These are phyloP conservation scores for Suillus subaureus DNA, from an alignment of 768 basidiomycete genomes.

Conservation along the genomic window DNA sequence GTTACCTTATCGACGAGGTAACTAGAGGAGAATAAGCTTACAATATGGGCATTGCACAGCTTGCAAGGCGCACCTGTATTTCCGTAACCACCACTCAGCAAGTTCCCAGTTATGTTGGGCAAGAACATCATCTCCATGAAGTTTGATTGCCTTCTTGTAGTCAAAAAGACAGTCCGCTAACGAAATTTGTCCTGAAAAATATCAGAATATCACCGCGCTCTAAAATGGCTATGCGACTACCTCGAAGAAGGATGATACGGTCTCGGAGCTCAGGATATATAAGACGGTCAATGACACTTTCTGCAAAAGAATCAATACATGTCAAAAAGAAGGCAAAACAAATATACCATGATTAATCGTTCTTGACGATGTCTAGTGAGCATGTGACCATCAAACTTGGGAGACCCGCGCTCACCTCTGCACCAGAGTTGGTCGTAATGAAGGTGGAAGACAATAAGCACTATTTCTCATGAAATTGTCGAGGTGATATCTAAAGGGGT, in stretches of 20 bases:
- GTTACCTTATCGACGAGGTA: constrained; percentile 79
- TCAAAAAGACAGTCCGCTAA: constrained; percentile 80
- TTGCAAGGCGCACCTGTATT: constrained; percentile 61
- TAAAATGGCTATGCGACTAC: constrained; percentile 41
- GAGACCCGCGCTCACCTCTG: constrained; percentile 57
- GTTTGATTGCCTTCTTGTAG: constrained; percentile 64
- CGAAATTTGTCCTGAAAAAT: constrained; percentile 66
- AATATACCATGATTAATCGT: constrained; percentile 81
- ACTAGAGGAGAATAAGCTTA: constrained; percentile 39
- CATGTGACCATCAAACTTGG: neutral
- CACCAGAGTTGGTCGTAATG: constrained; percentile 83
- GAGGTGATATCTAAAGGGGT: constrained; percentile 72
- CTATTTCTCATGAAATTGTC: constrained; percentile 88
- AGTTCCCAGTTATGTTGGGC: constrained; percentile 91
- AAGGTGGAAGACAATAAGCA: constrained; percentile 85
- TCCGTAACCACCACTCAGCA: constrained; percentile 76
- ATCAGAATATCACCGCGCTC: constrained; percentile 12
- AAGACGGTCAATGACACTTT: constrained; percentile 89
- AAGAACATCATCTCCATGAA: constrained; percentile 93
- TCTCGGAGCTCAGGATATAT: constrained; percentile 90
- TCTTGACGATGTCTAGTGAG: constrained; percentile 38
- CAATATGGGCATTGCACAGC: neutral
- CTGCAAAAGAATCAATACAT: constrained; percentile 41
- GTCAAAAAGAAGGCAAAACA: constrained; percentile 4
- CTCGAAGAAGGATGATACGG: constrained; percentile 85